These are phyloP conservation scores for Aspergillus sparsus DNA, from an alignment of 495 filamentous ascomycete genomes.

Conservation along the genomic window DNA sequence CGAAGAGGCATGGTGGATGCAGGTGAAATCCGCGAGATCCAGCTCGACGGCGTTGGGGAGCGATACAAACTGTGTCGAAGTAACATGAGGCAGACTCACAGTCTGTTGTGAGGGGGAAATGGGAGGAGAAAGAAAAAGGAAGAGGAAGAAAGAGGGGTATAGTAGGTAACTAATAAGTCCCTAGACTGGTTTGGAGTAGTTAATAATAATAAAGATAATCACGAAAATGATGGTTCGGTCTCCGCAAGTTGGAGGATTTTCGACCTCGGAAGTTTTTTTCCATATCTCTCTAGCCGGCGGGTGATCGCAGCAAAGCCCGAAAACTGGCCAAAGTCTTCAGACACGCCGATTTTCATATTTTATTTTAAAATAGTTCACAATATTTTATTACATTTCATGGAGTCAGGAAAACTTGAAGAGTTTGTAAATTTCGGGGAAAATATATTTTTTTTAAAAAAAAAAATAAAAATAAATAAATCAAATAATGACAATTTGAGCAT, in stretches of 20 bases:
- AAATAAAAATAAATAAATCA: too few species aligned
- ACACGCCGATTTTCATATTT: too few species aligned
- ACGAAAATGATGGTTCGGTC: constrained; percentile 25
- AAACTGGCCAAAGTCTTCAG: not conserved
- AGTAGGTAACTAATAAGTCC: constrained; percentile 12
- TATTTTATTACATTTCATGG: too few species aligned
- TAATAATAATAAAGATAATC: constrained; percentile 2
- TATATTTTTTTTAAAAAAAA: too few species aligned
- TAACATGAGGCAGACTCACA: constrained; percentile 50
- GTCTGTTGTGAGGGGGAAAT: constrained; percentile 25
- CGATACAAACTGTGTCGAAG: constrained; percentile 48
- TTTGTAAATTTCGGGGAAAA: too few species aligned
- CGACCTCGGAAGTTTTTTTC: constrained; percentile 21
- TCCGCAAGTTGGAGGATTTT: constrained; percentile 20
- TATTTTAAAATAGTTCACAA: too few species aligned
- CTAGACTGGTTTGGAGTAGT: constrained; percentile 15
- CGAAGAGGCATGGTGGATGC: constrained; percentile 76
- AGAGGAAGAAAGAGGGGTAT: constrained; percentile 22
- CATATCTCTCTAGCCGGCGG: constrained; percentile 10
- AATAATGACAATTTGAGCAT: too few species aligned
- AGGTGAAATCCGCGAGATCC: constrained; percentile 51
- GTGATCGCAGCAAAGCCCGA: not conserved
- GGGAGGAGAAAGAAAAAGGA: constrained; percentile 20
- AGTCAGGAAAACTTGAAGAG: too few species aligned
- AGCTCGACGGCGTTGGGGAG: constrained; percentile 52